Conservation (phyloP, 2,329 filamentous ascomycete species). For the Pseudogymnoascus sp. region DNA sequence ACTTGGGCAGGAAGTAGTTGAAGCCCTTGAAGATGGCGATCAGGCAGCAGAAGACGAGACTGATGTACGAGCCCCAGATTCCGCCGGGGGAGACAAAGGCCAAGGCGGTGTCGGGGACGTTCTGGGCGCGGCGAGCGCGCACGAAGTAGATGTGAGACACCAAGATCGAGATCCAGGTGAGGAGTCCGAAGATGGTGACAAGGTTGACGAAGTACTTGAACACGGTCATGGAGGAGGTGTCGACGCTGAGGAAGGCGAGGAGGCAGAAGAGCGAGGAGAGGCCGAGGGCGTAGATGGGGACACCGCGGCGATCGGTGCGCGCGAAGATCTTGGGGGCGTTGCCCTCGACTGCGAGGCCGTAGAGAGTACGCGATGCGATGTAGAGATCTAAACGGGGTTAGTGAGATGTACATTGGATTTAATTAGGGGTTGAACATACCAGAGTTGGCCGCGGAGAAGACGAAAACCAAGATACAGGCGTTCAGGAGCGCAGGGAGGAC, state of each 20-base stretch:
- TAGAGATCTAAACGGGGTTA: constrained; percentile 40
- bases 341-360: constrained; percentile 59
- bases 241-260: constrained; percentile 58
- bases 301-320: constrained; percentile 48
- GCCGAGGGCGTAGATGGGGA: constrained; percentile 43
- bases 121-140: constrained; percentile 53
- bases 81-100: constrained; percentile 67
- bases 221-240: constrained; percentile 52
- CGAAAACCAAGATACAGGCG: constrained; percentile 59
- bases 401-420: neutral
- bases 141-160: constrained; percentile 65
- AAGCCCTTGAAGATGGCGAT: constrained; percentile 81
- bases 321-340: constrained; percentile 58
- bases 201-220: constrained; percentile 69
- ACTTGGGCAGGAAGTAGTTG: constrained; percentile 55
- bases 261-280: constrained; percentile 46
- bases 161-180: constrained; percentile 34
- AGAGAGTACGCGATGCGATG: constrained; percentile 62
- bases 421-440: constrained; percentile 20
- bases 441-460: constrained; percentile 54
- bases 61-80: constrained; percentile 59
- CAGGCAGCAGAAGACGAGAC: constrained; percentile 62
- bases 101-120: constrained; percentile 46
- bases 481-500: constrained; percentile 62
- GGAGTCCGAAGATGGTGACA: constrained; percentile 35